Evolutionary conservation across 352 stramenopile genomes (phyloP).

Genomic region (Globisporangium iwayamae): DNA sequence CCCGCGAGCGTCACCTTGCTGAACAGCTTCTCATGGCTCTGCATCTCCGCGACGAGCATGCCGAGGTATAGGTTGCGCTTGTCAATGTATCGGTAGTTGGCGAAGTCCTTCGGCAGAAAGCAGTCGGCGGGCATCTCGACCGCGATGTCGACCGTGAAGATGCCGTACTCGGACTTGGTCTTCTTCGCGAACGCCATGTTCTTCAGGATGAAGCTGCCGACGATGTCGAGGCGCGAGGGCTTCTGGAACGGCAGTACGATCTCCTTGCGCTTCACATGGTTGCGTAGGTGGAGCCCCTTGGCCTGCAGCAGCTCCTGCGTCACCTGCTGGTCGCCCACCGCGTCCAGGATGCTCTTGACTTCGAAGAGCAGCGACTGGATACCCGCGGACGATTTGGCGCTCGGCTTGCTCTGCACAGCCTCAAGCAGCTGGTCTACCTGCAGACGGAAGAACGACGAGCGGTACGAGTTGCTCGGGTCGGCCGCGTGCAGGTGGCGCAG

Average conservation of each 20-base stretch:
- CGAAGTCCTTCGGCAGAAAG: constrained; percentile 87
- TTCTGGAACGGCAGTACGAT: constrained; percentile 82
- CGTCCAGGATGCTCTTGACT: constrained; percentile 72
- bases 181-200: constrained; percentile 68
- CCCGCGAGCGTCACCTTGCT: constrained; percentile 52
- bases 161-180: constrained; percentile 46
- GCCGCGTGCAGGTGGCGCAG: constrained; percentile 72
- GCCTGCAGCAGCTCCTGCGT: constrained; percentile 66
- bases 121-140: constrained; percentile 78
- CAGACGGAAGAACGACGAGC: constrained; percentile 81
- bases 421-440: constrained; percentile 85
- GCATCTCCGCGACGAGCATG: constrained; percentile 59
- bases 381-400: constrained; percentile 37
- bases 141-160: constrained; percentile 72
- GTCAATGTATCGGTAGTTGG: constrained; percentile 89
- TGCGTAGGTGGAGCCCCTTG: constrained; percentile 52
- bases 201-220: constrained; percentile 87
- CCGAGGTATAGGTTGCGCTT: constrained; percentile 87
- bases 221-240: constrained; percentile 71
- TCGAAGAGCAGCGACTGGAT: constrained; percentile 78
- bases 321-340: constrained; percentile 62
- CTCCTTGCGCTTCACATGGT: constrained; percentile 81
- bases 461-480: constrained; percentile 71
- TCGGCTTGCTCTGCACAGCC: constrained; percentile 54
- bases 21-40: constrained; percentile 39